Conservation (phyloP, 768 basidiomycete genomes). For the Terana coerulea region DNA sequence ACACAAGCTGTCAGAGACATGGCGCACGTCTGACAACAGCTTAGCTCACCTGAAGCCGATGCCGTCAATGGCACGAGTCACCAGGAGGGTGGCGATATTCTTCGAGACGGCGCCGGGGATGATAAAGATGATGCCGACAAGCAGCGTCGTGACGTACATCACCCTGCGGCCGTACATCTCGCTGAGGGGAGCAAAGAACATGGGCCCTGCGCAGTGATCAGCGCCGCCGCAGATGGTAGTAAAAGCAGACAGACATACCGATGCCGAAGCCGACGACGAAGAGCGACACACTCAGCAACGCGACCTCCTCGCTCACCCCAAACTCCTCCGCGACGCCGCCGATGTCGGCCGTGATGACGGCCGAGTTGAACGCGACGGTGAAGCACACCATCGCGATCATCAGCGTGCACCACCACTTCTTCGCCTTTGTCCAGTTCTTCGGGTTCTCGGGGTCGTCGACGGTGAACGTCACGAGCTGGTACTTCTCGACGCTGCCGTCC, state of each 20-base stretch:
- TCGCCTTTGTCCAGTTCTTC: constrained; percentile 15
- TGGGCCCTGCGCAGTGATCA: not conserved
- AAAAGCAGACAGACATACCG: constrained; percentile 42
- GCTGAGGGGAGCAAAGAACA: constrained; percentile 13
- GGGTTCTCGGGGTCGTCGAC: constrained; percentile 13
- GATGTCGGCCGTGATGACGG: constrained; percentile 36
- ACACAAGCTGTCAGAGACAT: not conserved
- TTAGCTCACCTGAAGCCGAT: constrained; percentile 11
- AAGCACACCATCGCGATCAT: constrained; percentile 18
- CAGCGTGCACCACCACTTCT: constrained; percentile 19
- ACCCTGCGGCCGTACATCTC: constrained; percentile 57
- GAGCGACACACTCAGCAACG: constrained; percentile 48
- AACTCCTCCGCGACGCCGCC: constrained; percentile 39
- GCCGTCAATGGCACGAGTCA: constrained; percentile 39
- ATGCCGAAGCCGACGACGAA: constrained; percentile 60
- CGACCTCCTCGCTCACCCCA: constrained; percentile 45
- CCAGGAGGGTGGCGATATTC: constrained; percentile 57
- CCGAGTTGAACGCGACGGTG: constrained; percentile 2
- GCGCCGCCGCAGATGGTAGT: constrained; percentile 23
- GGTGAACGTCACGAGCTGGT: constrained; percentile 14
- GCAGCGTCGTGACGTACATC: constrained; percentile 53
- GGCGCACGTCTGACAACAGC: not conserved
- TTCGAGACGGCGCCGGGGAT: constrained; percentile 53
- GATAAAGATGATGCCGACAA: constrained; percentile 55
- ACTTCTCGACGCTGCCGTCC: constrained; percentile 9